Percentiles rank a stretch among this genome's conserved stretches.
Evolutionary conservation across 495 filamentous ascomycete species (phyloP).

Genomic region (Daldinia vernicosa): DNA sequence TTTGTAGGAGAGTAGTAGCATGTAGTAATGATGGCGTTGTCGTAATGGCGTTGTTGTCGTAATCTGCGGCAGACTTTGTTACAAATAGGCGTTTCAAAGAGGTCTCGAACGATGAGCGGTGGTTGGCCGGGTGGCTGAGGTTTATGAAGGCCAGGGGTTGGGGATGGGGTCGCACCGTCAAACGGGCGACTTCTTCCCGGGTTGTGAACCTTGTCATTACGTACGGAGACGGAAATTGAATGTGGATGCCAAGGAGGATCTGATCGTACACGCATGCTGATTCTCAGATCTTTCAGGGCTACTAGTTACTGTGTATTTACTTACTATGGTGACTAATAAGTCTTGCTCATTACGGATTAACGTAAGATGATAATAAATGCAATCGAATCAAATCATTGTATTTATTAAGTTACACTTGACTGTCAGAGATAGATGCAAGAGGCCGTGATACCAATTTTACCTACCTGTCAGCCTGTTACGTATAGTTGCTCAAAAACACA

Average conservation of each 20-base stretch:
- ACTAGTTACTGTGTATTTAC: no score
- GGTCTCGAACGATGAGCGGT: constrained; percentile 28
- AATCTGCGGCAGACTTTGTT: constrained; percentile 41
- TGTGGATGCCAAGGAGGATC: constrained; percentile 25
- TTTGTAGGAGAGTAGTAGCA: not conserved
- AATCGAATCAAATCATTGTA: not conserved
- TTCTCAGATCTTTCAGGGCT: constrained; percentile 16
- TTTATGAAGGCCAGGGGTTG: constrained; percentile 18
- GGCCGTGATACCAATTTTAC: not conserved
- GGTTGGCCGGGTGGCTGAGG: constrained; percentile 6
- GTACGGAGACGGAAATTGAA: not conserved
- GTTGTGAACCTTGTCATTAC: not conserved
- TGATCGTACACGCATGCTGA: constrained; percentile 11
- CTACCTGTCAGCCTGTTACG: no score
- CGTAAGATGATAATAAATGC: no score
- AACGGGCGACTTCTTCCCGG: not conserved
- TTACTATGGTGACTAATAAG: no score
- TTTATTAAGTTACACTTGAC: not conserved
- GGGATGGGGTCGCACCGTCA: constrained; percentile 1
- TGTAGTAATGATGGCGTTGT: constrained; percentile 17
- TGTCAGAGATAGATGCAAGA: not conserved
- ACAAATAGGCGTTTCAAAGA: constrained; percentile 38
- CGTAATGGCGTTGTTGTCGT: constrained; percentile 20
- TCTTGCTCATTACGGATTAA: no score
- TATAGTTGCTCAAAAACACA: no score